phyloP scores from a whole-genome alignment of 2,329 filamentous ascomycete genomes.

The Sordariomycetes sp. region DNA sequence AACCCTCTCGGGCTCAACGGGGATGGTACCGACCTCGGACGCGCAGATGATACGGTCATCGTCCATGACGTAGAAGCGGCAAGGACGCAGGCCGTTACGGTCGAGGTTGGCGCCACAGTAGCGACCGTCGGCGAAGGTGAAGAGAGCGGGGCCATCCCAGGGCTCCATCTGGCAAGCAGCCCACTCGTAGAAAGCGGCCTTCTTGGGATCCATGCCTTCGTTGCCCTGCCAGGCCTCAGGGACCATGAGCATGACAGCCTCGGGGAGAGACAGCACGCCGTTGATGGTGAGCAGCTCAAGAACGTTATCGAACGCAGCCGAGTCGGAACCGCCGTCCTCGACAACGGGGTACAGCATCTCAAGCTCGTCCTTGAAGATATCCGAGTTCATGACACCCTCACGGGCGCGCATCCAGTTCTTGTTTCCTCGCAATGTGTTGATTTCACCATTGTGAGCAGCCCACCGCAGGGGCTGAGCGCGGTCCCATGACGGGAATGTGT shows the following conservation, averaged over 20 bases:
- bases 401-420: constrained; percentile 99
- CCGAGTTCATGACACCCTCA: constrained; percentile 89
- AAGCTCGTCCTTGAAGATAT: constrained; percentile 85
- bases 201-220: constrained; percentile 81
- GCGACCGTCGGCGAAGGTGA: constrained; percentile 92
- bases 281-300: constrained; percentile 91
- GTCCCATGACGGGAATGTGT: constrained; percentile 98
- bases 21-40: constrained; percentile 90
- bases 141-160: constrained; percentile 93
- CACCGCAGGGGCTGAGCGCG: constrained; percentile 91
- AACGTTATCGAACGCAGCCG: constrained; percentile 94
- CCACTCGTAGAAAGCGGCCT: constrained; percentile 98
- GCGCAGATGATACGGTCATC: constrained; percentile 97
- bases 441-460: constrained; percentile 98
- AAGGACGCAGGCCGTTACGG: constrained; percentile 88
- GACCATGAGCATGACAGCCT: constrained; percentile 98
- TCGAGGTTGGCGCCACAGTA: constrained; percentile 97
- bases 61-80: constrained; percentile 93
- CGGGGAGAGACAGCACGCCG: constrained; percentile 86
- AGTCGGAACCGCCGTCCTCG: constrained; percentile 93
- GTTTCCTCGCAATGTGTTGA: constrained; percentile 93
- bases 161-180: constrained; percentile 98
- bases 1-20: constrained; percentile 80
- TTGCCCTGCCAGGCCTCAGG: constrained; percentile 98
- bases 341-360: constrained; percentile 89